Evolutionary conservation across 2,329 filamentous ascomycete genomes (phyloP).

Genomic region (Fusarium chaquense): DNA sequence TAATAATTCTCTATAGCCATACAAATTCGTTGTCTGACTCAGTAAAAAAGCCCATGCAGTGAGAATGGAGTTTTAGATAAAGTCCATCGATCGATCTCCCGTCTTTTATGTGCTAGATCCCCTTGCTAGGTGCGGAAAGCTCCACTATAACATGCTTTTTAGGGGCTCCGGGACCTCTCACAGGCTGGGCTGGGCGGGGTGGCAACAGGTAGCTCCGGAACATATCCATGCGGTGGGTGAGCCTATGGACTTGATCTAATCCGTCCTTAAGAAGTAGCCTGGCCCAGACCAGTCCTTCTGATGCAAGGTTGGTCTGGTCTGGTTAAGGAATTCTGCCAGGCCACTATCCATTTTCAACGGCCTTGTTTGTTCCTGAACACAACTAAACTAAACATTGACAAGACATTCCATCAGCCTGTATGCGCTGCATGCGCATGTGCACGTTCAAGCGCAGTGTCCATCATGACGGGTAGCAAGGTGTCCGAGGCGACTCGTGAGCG

Average conservation of each 20-base stretch:
- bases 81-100: conserved; percentile 24
- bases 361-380: conserved; percentile 1
- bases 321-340: conserved; percentile 8
- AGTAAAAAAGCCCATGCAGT: conserved; percentile 4
- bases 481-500: conserved; percentile 49
- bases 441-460: neutral
- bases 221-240: conserved; percentile 6
- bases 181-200: conserved; percentile 9
- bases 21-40: conserved; percentile 2
- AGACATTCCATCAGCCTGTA: neutral
- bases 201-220: conserved; percentile 7
- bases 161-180: neutral
- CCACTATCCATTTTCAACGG: conserved; percentile 9
- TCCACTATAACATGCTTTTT: conserved; percentile 8
- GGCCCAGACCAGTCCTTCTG: conserved; percentile 1
- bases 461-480: conserved; percentile 22
- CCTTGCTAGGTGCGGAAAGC: conserved; percentile 4
- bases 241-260: neutral
- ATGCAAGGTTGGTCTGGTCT: conserved; percentile 2
- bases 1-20: neutral
- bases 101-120: conserved; percentile 18
- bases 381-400: neutral
- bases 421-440: neutral
- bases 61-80: conserved; percentile 11
- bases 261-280: conserved; percentile 9